These are phyloP conservation scores for Rubus idaeus DNA, from an alignment of 306 rosid species.

Conservation along the genomic window DNA sequence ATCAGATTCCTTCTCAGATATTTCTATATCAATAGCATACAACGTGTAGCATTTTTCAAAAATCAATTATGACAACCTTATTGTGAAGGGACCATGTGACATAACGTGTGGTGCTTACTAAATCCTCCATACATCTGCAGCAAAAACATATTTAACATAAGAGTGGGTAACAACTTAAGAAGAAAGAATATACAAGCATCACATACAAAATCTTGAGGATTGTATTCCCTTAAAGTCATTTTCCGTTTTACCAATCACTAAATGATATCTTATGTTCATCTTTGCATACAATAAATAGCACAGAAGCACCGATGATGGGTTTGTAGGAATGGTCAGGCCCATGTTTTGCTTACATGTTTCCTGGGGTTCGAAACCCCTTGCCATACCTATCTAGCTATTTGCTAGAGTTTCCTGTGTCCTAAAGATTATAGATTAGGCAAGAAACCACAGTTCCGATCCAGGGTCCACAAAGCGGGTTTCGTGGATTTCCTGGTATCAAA, in stretches of 20 bases:
- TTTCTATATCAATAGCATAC: slow-evolving; percentile 1
- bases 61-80: slow-evolving; percentile 57
- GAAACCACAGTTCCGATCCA: not conserved
- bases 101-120: slow-evolving; percentile 93
- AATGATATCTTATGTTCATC: not conserved
- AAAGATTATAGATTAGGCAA: not conserved
- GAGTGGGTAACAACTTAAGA: slow-evolving; percentile 11
- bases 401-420: not conserved
- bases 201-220: not conserved
- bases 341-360: not conserved
- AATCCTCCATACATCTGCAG: slow-evolving; percentile 93
- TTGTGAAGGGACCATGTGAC: slow-evolving; percentile 99
- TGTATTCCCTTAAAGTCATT: not conserved
- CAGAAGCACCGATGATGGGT: not conserved
- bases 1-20: not conserved
- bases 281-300: not conserved
- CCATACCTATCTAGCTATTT: not conserved
- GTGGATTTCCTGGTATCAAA: not conserved
- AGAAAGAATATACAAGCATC: not conserved
- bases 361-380: not conserved
- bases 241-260: not conserved
- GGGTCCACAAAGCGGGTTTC: not conserved
- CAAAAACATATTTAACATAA: slow-evolving; percentile 22
- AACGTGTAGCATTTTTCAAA: slow-evolving; percentile 13
- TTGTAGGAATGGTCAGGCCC: not conserved